Conservation (phyloP, 352 stramenopile genomes). For the Phytophthora meadii region DNA sequence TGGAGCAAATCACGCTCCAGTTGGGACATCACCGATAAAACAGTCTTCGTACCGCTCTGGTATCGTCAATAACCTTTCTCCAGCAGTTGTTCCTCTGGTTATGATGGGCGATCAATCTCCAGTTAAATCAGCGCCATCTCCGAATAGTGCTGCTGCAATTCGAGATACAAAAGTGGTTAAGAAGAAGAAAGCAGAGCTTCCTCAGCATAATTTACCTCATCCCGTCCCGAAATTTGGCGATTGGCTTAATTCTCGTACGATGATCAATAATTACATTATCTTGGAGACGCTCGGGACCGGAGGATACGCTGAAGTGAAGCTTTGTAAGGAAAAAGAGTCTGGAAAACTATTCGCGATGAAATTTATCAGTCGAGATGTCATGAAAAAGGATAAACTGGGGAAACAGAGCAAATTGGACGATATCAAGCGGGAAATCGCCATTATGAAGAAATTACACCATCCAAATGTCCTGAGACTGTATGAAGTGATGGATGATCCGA, state of each 20-base stretch:
- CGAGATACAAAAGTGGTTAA: constrained; percentile 84
- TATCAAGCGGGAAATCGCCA: constrained; percentile 95
- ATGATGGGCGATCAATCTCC: constrained; percentile 22
- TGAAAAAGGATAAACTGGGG: constrained; percentile 86
- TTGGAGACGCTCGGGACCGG: constrained; percentile 85
- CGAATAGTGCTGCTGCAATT: constrained; percentile 37
- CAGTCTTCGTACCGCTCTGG: constrained; percentile 57
- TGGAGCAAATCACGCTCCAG: constrained; percentile 8
- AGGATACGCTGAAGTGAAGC: constrained; percentile 91
- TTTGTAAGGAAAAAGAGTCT: constrained; percentile 85
- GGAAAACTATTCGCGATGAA: constrained; percentile 87
- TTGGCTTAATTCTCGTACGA: constrained; percentile 87
- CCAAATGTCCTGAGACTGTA: constrained; percentile 94
- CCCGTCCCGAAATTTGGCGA: constrained; percentile 83
- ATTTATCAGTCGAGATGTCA: constrained; percentile 88
- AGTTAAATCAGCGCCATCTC: constrained; percentile 16
- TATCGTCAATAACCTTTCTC: constrained; percentile 48
- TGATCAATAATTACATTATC: constrained; percentile 96
- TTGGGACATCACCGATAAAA: constrained; percentile 40
- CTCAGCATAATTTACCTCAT: constrained; percentile 77
- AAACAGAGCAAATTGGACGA: constrained; percentile 85
- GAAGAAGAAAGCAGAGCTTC: constrained; percentile 82
- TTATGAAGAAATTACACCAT: constrained; percentile 98
- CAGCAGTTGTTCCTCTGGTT: constrained; percentile 49
- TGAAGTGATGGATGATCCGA: constrained; percentile 96